These are phyloP conservation scores for Fomitopsis betulina DNA, from an alignment of 1,284 basidiomycete genomes.

Conservation along the genomic window DNA sequence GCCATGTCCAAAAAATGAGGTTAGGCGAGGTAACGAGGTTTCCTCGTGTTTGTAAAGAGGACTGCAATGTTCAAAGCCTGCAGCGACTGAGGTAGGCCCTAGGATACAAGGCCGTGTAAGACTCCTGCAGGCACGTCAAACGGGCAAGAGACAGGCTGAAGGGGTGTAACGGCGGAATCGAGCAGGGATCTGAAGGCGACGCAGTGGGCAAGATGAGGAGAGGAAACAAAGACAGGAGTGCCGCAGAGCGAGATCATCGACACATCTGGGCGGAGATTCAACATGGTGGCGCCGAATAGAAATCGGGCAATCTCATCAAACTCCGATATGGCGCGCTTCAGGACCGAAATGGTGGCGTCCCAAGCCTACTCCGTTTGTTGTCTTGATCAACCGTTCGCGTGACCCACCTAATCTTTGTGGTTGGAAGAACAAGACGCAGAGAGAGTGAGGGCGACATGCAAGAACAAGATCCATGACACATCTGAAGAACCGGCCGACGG, in stretches of 20 bases:
- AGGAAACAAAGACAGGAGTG: constrained; percentile 19
- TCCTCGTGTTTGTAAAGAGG: neutral
- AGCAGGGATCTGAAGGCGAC: neutral
- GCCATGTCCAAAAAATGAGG: constrained; percentile 21
- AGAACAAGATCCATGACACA: constrained; percentile 26
- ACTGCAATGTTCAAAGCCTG: neutral
- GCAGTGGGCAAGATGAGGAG: constrained; percentile 17
- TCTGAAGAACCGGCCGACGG: constrained; percentile 25
- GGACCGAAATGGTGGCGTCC: neutral
- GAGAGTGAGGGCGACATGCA: neutral
- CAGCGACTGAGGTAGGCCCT: neutral
- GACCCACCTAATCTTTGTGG: too few relatives aligned
- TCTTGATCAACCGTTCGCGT: neutral
- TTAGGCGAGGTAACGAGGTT: neutral
- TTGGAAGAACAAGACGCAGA: neutral
- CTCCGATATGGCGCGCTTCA: constrained; percentile 2
- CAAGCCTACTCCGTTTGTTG: neutral
- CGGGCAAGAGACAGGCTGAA: neutral
- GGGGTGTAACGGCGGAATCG: neutral
- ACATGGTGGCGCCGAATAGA: constrained; percentile 19
- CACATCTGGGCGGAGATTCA: constrained; percentile 24
- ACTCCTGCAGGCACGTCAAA: neutral
- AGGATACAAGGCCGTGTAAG: neutral
- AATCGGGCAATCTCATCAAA: constrained; percentile 7
- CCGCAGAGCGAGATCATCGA: constrained; percentile 23